phyloP scores from a whole-genome alignment of 805 yeast species.

The Metschnikowia cerradonensis region DNA sequence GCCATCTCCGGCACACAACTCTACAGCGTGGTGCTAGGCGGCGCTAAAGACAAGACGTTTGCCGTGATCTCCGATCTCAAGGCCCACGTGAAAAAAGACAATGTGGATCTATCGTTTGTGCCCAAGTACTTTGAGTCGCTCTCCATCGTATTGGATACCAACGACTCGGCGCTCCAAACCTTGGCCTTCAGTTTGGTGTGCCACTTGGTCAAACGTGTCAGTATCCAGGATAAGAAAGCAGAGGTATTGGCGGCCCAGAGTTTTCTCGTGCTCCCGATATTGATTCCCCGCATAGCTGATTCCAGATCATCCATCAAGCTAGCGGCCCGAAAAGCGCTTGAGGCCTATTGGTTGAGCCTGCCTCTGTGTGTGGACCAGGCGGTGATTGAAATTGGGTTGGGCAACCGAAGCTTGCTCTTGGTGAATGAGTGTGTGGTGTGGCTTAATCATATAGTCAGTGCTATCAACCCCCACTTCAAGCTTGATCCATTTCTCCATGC shows the following conservation, averaged over 20 bases:
- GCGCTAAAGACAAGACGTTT: slow-evolving; percentile 13
- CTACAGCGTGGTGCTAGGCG: slow-evolving; percentile 10
- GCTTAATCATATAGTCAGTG: slow-evolving; percentile 38
- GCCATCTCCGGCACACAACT: slow-evolving; percentile 15
- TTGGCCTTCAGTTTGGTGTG: slow-evolving; percentile 49
- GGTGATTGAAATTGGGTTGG: slow-evolving; percentile 42
- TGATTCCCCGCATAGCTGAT: slow-evolving; percentile 46
- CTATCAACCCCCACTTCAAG: slow-evolving; percentile 31
- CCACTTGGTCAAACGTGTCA: slow-evolving; percentile 54
- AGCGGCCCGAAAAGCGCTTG: slow-evolving; percentile 50
- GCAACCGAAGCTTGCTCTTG: slow-evolving; percentile 33
- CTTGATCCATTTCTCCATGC: slow-evolving; percentile 25
- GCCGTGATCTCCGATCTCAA: slow-evolving; percentile 36
- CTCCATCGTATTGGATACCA: slow-evolving; percentile 40
- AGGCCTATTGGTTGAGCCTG: slow-evolving; percentile 52
- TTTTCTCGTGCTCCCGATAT: slow-evolving; percentile 46
- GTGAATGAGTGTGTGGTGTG: slow-evolving; percentile 44
- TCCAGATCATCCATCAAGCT: slow-evolving; percentile 30
- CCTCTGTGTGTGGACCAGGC: slow-evolving; percentile 45
- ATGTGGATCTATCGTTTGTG: slow-evolving; percentile 47
- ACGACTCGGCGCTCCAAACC: slow-evolving; percentile 35
- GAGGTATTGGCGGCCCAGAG: slow-evolving; percentile 38
- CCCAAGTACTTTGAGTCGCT: slow-evolving; percentile 50
- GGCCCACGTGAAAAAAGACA: slow-evolving; percentile 51
- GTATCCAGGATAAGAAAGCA: slow-evolving; percentile 49